Base-by-base conservation (phyloP, 2,329 filamentous ascomycete genomes). In the Trichoderma guizhouense region DNA sequence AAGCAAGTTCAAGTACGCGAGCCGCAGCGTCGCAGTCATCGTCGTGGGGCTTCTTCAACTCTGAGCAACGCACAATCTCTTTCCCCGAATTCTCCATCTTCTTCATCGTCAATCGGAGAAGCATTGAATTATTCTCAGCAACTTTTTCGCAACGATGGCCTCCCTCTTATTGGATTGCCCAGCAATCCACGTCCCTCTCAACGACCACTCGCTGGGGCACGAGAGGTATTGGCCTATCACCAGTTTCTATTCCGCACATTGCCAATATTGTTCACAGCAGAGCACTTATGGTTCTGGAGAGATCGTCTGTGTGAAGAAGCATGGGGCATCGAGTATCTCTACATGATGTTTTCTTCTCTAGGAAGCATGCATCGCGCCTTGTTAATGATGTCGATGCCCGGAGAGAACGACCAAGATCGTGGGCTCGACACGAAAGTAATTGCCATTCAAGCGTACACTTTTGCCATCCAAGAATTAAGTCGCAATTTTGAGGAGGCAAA, bases 201-300 rank as follows among this genome's bases (percentile, higher is more conserved):
- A 3, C 47, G 60, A 12, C 69, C 69, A 32, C 34, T 62, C 15
- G 34, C 69, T 18, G 69, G 58, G 7, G 58, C 69, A 47, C 58
- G 60, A 47, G 58, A 71, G 21, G 69, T 71, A 21, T 47, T 71
- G 14, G 69, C 58, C 3, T 71, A 71, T 55, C 69, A 71, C n/a
- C 69, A 71, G 14, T 71, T 34, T 43, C 47, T 71, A 11, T 71
- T 66, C 47, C 58, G 69, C 26, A 71, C 60, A n/a, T 21, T 71
- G 26, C 60, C 69, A 36, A 18, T 65, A 6, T 21, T 71, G 5
- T 71, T 71, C n/a, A 47, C 69, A 7, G 21, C 21, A 18, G 61
- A 58, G 28, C 58, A 71, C 15, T 7, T 71, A 24, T 64, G 47
- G 36, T 66, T 71, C 30, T 71, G 69, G 69, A 62, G 69, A 57